A percentile compares a stretch with the other conserved stretches of the same genome.
These are phyloP conservation scores for Stenogyne calaminthoides DNA, from an alignment of 305 asterid genomes.

Conservation along the genomic window DNA sequence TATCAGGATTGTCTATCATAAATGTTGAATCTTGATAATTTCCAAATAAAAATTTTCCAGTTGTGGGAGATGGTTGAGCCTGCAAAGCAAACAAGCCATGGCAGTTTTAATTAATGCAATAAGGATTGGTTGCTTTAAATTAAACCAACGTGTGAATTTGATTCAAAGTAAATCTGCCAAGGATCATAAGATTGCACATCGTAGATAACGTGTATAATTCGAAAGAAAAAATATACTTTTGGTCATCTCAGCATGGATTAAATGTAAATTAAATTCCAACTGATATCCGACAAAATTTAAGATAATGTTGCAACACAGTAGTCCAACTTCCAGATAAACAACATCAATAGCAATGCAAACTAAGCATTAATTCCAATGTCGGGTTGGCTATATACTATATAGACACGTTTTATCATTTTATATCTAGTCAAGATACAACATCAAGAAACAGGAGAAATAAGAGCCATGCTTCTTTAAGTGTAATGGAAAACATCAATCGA, in stretches of 20 bases:
- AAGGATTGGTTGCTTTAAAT: background rate
- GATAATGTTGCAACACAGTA: background rate
- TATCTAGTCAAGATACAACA: background rate
- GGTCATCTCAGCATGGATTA: background rate
- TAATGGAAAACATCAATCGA: background rate
- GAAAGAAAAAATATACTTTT: background rate
- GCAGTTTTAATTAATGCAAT: constrained; percentile 14
- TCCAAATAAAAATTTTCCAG: constrained; percentile 68
- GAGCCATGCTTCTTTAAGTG: background rate
- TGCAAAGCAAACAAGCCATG: constrained; percentile 33
- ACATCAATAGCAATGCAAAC: background rate
- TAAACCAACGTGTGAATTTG: background rate
- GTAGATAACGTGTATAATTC: background rate
- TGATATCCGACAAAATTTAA: no score
- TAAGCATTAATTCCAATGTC: background rate
- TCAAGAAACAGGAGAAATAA: background rate
- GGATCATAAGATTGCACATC: background rate
- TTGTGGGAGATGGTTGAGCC: constrained; percentile 94
- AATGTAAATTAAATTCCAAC: no score
- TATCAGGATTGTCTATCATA: constrained; percentile 41
- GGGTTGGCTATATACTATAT: background rate
- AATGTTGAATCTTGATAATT: constrained; percentile 40
- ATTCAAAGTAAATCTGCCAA: background rate
- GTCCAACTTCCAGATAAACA: background rate
- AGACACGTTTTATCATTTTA: background rate